Evolutionary conservation across 2,329 filamentous ascomycete species (phyloP), one percentile per base, ranked within the genome.

Genomic region (Fusarium proliferatum): DNA sequence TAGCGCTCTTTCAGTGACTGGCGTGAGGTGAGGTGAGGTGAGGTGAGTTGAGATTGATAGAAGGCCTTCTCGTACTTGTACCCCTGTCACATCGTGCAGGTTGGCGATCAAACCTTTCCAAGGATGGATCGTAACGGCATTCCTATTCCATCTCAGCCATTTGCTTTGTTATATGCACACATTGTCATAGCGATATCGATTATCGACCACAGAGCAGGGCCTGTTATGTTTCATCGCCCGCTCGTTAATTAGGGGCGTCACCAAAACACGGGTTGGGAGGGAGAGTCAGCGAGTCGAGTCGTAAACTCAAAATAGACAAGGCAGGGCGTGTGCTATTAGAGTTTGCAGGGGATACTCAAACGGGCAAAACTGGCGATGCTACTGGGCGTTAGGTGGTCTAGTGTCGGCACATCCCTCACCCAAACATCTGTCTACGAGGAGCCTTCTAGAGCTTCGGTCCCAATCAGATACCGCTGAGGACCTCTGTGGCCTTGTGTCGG

Each of bases 381-480:
- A 64, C 38, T 21, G 43, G 28, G 30, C 43, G 64, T 46, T 28
- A 46, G 43, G 45, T 69, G 38, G 45, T 30, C 26, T 48, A 48
- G 58, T 58, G 61, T 69, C 65, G 67, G 67, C 65, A 69, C 60
- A 59, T 64, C 38, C 53, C 58, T 69, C 59, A 69, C 51, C 51
- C 58, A 49, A 71, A 67, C 70, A 55, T 66, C 48, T 57, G 68
- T 26, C 48, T 64, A 49, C 57, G 43, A 51, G 41, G 15, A 46
- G n/a, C 6, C 23, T 23, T 61, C 48, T 30, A 48, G 19, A 34
- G n/a, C 38, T 41, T 28, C 43, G n/a, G 45, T 46, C 36, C 58
- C 71, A 67, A 59, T 67, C 72, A 68, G 42, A 61, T 63, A 42
- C n/a, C 38, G 33, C 9, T 52, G 45, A 52, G 51, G 28, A 65